Percentiles rank a stretch among this genome's conserved stretches.
Conservation (phyloP, 768 basidiomycete genomes). For the Pleurotus djamor region DNA sequence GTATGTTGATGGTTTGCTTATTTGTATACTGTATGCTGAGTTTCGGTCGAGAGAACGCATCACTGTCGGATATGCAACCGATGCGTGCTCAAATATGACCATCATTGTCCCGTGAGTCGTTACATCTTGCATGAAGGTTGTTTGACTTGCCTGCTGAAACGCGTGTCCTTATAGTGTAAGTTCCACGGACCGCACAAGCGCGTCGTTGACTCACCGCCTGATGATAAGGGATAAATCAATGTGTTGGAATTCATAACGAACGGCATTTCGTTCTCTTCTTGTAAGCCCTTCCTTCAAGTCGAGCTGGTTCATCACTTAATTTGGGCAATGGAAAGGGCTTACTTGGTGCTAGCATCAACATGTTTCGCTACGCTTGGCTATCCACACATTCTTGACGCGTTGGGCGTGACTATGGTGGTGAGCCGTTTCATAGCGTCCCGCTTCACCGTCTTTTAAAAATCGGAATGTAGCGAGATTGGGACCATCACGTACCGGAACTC, state of each 20-base stretch:
- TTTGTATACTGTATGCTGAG: slow-evolving; percentile 5
- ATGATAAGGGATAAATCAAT: slow-evolving; percentile 88
- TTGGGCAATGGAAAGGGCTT: slow-evolving; percentile 48
- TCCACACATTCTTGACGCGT: slow-evolving; percentile 48
- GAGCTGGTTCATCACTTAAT: background rate
- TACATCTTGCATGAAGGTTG: background rate
- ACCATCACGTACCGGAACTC: slow-evolving; percentile 61
- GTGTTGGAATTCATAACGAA: slow-evolving; percentile 94
- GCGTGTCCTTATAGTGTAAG: slow-evolving; percentile 31
- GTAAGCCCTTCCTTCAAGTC: slow-evolving; percentile 37
- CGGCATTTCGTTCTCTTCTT: slow-evolving; percentile 96
- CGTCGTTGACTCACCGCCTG: background rate
- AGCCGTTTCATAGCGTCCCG: slow-evolving; percentile 1
- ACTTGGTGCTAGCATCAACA: slow-evolving; percentile 72
- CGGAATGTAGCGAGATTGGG: slow-evolving; percentile 41
- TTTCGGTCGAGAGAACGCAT: slow-evolving; percentile 69
- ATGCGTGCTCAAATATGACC: slow-evolving; percentile 89
- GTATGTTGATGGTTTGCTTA: slow-evolving; percentile 36
- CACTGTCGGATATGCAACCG: slow-evolving; percentile 91
- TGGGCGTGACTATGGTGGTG: slow-evolving; percentile 53
- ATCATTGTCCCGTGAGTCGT: slow-evolving; percentile 84
- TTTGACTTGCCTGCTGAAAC: slow-evolving; percentile 3
- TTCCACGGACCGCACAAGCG: slow-evolving; percentile 4
- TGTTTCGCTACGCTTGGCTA: slow-evolving; percentile 67
- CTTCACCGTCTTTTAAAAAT: background rate